phyloP scores from a whole-genome alignment of 164 flowering plant genomes.

The Magnolia officinalis region DNA sequence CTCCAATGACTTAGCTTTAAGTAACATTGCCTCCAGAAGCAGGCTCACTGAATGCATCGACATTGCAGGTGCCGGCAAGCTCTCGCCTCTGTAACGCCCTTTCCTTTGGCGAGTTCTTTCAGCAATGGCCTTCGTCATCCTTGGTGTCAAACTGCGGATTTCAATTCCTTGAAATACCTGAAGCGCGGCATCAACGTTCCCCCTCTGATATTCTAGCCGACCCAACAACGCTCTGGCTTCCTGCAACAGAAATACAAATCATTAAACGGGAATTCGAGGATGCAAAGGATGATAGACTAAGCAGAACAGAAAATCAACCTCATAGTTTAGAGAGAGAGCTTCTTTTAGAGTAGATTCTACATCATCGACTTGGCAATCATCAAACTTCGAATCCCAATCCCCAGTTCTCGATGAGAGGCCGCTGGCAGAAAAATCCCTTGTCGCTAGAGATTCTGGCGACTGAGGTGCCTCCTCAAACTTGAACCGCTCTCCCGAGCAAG shows the following conservation, averaged over 20 bases:
- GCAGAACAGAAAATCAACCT: constrained; percentile 41
- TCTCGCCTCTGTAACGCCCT: constrained; percentile 50
- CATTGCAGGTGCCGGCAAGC: constrained; percentile 45
- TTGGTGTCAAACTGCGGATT: constrained; percentile 50
- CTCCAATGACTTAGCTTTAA: constrained; percentile 77
- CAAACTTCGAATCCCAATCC: constrained; percentile 81
- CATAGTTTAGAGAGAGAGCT: constrained; percentile 91
- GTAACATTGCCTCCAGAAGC: constrained; percentile 83
- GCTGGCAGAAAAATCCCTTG: constrained; percentile 88
- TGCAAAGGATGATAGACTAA: not conserved
- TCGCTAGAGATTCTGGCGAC: constrained; percentile 91
- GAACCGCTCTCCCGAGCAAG: constrained; percentile 98
- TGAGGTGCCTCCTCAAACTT: constrained; percentile 82
- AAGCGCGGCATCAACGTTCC: constrained; percentile 83
- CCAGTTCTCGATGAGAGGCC: constrained; percentile 76
- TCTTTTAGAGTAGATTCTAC: constrained; percentile 92
- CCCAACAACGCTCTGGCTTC: constrained; percentile 97
- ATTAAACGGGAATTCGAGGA: not conserved
- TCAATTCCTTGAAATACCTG: constrained; percentile 97
- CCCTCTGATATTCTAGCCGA: constrained; percentile 77
- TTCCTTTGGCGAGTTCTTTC: constrained; percentile 52
- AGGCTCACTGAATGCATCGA: constrained; percentile 95
- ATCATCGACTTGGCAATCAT: constrained; percentile 89
- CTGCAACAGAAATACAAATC: constrained; percentile 29
- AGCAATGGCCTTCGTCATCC: constrained; percentile 65